Base-by-base conservation (phyloP, 306 rosid species). In the Cicer yamashitae region DNA sequence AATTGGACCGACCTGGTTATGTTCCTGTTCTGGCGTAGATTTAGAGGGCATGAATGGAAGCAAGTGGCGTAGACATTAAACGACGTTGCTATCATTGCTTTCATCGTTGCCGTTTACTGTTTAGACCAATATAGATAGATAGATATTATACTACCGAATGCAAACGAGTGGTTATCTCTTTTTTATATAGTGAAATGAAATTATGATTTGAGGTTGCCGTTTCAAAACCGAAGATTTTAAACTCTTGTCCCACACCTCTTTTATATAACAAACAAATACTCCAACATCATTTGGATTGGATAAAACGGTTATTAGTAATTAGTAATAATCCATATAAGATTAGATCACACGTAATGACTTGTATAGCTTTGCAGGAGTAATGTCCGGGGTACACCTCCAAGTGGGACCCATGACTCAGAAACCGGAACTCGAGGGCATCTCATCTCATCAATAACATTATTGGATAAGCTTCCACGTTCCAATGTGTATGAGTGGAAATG, bases 21-120 rank as follows among this genome's bases (percentile, higher is more conserved):
- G 70, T 50, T 73, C 7, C 64, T 81, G 63, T 61, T 75, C 17
- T 47, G 81, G 25, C 61, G 25, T 57, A 30, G 76, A 50, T 11
- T 74, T 0, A 22, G 43, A 56, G 86, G 77, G 58, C n/a, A 56
- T 20, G 74, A 67, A 61, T 10, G 64, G 38, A 77, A 45, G 80
- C 76, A 68, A 53, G 82, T 73, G 74, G 86, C 77, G 66, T 87
- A 85, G 59, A 72, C 68, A 43, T 66, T 76, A 60, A 78, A 63
- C 38, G 84, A 77, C 17, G 87, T 51, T 17, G 82, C 78, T 12
- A n/a, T 72, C 83, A 85, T 79, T 62, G 79, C 11, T 72, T 78
- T 81, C 70, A 64, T 47, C 38, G 64, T 81, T 4, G 60, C 6
- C 53, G 25, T 70, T 63, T 38, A 22, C 34, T 67, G 14, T n/a